A percentile compares a stretch with the other conserved stretches of the same genome.
Conservation (phyloP, 2,329 filamentous ascomycete genomes). For the Orbilia quercus region DNA sequence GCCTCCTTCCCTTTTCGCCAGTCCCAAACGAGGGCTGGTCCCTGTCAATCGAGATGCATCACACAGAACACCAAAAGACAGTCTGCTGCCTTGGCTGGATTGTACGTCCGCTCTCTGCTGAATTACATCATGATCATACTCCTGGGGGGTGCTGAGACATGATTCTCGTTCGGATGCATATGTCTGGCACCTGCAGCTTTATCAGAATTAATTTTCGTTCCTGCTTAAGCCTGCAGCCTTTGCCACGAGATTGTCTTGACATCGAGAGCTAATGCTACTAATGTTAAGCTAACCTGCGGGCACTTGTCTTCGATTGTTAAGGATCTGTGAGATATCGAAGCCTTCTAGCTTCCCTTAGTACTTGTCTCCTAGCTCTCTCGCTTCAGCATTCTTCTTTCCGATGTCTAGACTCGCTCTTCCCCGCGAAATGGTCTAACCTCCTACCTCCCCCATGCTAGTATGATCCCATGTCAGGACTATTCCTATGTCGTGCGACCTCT, state of each 20-base stretch:
- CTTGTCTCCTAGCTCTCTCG: conserved; percentile 35
- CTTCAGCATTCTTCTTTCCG: conserved; percentile 47
- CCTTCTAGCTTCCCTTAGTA: conserved; percentile 44
- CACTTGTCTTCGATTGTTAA: conserved; percentile 46
- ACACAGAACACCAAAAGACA: conserved; percentile 15
- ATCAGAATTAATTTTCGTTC: neutral
- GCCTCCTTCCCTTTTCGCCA: conserved; percentile 43
- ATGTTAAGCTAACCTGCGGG: conserved; percentile 52
- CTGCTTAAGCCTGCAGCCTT: conserved; percentile 13
- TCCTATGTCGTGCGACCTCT: conserved; percentile 43
- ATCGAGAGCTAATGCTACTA: conserved; percentile 19
- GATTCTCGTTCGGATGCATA: conserved; percentile 21
- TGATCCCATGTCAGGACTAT: conserved; percentile 24
- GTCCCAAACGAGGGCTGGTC: conserved; percentile 1
- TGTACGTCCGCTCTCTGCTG: conserved; percentile 5
- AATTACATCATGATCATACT: conserved; percentile 45
- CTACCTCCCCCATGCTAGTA: conserved; percentile 25
- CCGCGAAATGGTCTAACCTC: conserved; percentile 36
- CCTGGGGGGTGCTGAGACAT: conserved; percentile 48
- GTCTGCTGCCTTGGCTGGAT: conserved; percentile 12
- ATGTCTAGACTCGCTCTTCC: conserved; percentile 51
- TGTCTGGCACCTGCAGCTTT: conserved; percentile 29
- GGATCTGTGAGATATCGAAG: conserved; percentile 48
- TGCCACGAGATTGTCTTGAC: conserved; percentile 13
- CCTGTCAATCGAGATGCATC: conserved; percentile 20